Percentiles rank a stretch among this genome's conserved stretches.
phyloP scores from a whole-genome alignment of 1,139 yeast genomes.

The Zygosaccharomyces pseudobailii region DNA sequence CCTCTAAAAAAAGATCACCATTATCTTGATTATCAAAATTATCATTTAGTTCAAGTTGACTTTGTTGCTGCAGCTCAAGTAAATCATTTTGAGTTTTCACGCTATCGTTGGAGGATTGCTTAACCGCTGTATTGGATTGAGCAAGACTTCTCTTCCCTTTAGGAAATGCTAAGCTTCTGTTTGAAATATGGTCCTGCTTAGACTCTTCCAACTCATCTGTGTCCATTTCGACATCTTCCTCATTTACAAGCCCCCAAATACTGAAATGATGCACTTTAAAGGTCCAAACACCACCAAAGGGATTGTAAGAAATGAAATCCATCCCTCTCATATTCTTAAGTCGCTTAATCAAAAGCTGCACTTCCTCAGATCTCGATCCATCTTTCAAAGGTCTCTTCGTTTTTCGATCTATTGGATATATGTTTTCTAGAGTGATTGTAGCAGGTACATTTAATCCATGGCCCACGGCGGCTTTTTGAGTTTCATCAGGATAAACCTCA shows the following conservation, averaged over 20 bases:
- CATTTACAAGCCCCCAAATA: conserved; percentile 84
- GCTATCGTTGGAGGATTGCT: not conserved
- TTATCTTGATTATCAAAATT: conserved; percentile 24
- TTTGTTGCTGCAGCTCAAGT: conserved; percentile 5
- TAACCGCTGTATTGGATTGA: conserved; percentile 3
- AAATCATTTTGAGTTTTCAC: conserved; percentile 5
- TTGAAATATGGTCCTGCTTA: conserved; percentile 28
- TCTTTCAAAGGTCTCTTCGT: conserved; percentile 38
- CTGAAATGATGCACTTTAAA: conserved; percentile 89
- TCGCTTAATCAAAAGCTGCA: conserved; percentile 45
- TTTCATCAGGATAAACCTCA: conserved; percentile 60
- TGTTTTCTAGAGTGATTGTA: conserved; percentile 66
- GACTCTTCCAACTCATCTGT: conserved; percentile 37
- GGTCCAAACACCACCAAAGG: conserved; percentile 70
- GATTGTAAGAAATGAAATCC: conserved; percentile 76
- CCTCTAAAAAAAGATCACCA: conserved; percentile 41
- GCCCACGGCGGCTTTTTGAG: conserved; percentile 59
- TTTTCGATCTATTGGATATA: conserved; percentile 45
- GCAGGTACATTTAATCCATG: conserved; percentile 81
- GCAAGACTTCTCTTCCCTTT: conserved; percentile 8
- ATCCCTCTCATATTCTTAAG: conserved; percentile 57
- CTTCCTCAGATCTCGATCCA: conserved; percentile 39
- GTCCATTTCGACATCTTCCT: conserved; percentile 54
- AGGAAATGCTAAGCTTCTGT: conserved; percentile 12
- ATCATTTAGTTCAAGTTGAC: conserved; percentile 25